Percentiles rank a stretch among this genome's conserved stretches.
phyloP scores from a whole-genome alignment of 257 asterid genomes.

The Nicotiana tabacum region DNA sequence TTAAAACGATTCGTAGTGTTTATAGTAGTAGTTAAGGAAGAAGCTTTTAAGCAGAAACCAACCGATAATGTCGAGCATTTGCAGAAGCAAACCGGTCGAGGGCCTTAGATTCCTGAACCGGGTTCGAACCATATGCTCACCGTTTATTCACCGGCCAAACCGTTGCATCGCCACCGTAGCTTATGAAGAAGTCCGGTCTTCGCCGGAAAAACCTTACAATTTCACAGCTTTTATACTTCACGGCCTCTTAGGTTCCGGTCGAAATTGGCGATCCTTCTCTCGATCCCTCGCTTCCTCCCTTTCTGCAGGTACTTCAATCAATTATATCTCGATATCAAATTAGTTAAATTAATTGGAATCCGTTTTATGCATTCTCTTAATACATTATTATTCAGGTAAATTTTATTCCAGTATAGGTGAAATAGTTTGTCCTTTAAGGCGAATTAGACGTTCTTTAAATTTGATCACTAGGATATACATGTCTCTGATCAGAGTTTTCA shows the following conservation, averaged over 20 bases:
- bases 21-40: not conserved
- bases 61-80: slow-evolving; percentile 29
- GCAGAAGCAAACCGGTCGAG: slow-evolving; percentile 20
- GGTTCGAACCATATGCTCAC: slow-evolving; percentile 21
- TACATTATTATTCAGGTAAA: too few species aligned
- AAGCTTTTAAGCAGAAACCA: not conserved
- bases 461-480: too few species aligned
- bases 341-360: not conserved
- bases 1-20: not conserved
- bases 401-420: too few species aligned
- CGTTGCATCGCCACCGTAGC: slow-evolving; percentile 60
- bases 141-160: not conserved
- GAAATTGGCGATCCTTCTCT: slow-evolving; percentile 94
- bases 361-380: not conserved
- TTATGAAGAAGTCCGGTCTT: slow-evolving; percentile 58
- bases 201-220: slow-evolving; percentile 42
- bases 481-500: too few species aligned
- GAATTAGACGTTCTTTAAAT: too few species aligned
- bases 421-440: too few species aligned
- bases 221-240: slow-evolving; percentile 83
- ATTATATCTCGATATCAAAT: not conserved
- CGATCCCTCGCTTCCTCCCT: slow-evolving; percentile 66
- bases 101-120: slow-evolving; percentile 36
- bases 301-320: slow-evolving; percentile 31
- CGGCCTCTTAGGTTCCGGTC: slow-evolving; percentile 88